Evolutionary conservation across 768 basidiomycete species (phyloP).

Genomic region (Hygrophorus russula): DNA sequence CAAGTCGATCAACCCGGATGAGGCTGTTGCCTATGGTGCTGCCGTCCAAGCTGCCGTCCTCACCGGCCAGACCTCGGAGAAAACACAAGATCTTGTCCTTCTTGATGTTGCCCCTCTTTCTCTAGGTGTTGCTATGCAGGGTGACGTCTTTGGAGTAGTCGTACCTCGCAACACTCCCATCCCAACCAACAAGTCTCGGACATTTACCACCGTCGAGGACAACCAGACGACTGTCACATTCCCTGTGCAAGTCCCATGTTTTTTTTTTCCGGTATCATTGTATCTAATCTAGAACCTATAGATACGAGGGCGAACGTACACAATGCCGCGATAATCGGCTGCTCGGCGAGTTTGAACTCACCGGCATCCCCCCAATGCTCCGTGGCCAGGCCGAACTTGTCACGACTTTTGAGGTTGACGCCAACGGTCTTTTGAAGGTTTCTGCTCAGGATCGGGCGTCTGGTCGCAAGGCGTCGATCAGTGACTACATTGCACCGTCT

Average conservation of each 20-base stretch:
- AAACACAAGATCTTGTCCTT: conserved; percentile 91
- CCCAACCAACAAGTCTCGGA: conserved; percentile 97
- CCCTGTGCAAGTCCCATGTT: conserved; percentile 64
- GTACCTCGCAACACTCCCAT: conserved; percentile 99
- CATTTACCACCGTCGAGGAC: conserved; percentile 99
- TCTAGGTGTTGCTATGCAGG: conserved; percentile 99
- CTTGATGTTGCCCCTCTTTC: conserved; percentile 90
- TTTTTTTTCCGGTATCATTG: background rate
- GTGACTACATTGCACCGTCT: conserved; percentile 30
- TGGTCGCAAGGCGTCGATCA: conserved; percentile 97
- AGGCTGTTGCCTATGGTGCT: conserved; percentile 97
- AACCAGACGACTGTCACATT: conserved; percentile 99
- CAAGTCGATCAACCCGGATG: conserved; percentile 99
- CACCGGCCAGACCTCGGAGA: conserved; percentile 95
- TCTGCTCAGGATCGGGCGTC: conserved; percentile 98
- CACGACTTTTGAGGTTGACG: conserved; percentile 98
- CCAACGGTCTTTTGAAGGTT: conserved; percentile 98
- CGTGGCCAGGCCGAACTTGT: conserved; percentile 99
- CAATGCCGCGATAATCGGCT: conserved; percentile 99
- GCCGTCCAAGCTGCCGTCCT: conserved; percentile 98
- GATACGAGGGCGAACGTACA: conserved; percentile 98
- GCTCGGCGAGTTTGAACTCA: conserved; percentile 99
- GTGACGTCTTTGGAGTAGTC: conserved; percentile 99
- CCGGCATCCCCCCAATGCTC: conserved; percentile 97
- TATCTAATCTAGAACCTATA: conserved; percentile 15